Evolutionary conservation across 345 rosid species (phyloP).

Genomic region (rapeseed (Brassica napus)): DNA sequence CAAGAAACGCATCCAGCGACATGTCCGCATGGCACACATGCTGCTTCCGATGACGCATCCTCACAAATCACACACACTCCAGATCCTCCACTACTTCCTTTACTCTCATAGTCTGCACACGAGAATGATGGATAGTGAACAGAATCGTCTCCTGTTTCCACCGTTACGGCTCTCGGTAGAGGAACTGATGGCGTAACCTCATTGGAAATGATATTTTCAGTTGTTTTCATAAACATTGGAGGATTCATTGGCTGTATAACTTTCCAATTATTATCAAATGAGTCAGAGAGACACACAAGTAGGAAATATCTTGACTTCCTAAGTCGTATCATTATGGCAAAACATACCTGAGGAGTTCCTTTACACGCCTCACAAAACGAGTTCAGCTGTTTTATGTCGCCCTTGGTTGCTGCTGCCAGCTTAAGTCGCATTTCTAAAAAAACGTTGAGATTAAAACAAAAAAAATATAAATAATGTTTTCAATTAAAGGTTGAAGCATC

Average conservation of each 20-base stretch:
- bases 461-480: background rate
- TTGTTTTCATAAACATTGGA: conserved; percentile 58
- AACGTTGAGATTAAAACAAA: background rate
- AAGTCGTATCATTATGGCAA: background rate
- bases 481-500: background rate
- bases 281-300: background rate
- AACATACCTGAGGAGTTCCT: conserved; percentile 81
- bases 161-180: conserved; percentile 37
- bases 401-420: conserved; percentile 71
- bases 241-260: conserved; percentile 62
- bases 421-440: conserved; percentile 67
- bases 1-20: conserved; percentile 95
- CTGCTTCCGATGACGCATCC: conserved; percentile 91
- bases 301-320: background rate
- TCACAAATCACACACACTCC: conserved; percentile 72
- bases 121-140: conserved; percentile 63
- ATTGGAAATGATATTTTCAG: background rate
- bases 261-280: background rate
- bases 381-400: conserved; percentile 69
- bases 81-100: conserved; percentile 43
- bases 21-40: conserved; percentile 94
- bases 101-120: conserved; percentile 33
- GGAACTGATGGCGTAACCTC: conserved; percentile 61
- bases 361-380: conserved; percentile 93
- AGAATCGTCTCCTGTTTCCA: conserved; percentile 50